A percentile compares a stretch with the other conserved stretches of the same genome.
phyloP scores from a whole-genome alignment of 768 basidiomycete genomes.

The Amanita inopinata region DNA sequence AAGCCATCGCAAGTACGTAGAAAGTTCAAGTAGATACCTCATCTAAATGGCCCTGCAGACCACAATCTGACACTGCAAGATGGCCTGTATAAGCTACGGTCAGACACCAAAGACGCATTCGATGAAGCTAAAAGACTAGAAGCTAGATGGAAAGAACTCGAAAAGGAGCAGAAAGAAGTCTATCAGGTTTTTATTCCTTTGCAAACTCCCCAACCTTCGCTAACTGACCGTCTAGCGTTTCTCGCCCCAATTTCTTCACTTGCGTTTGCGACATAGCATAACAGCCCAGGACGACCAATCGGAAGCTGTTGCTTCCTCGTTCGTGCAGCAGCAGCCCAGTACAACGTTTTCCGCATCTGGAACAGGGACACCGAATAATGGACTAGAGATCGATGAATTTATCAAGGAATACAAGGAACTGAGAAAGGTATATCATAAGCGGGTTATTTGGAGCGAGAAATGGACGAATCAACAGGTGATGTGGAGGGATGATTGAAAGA shows the following conservation, averaged over 20 bases:
- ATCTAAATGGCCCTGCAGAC: too few relatives aligned
- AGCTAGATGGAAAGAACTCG: conserved; percentile 75
- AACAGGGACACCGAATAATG: conserved; percentile 27
- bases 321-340: conserved; percentile 53
- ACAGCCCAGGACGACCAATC: conserved; percentile 87
- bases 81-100: conserved; percentile 60
- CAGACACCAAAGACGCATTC: conserved; percentile 81
- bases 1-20: conserved; percentile 71
- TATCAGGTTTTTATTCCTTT: conserved; percentile 57
- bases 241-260: conserved; percentile 77
- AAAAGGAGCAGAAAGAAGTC: conserved; percentile 79
- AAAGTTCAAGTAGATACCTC: too few relatives aligned
- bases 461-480: conserved; percentile 81
- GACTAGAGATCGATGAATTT: conserved; percentile 74
- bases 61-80: conserved; percentile 73
- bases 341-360: conserved; percentile 17
- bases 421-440: conserved; percentile 88
- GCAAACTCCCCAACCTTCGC: background rate
- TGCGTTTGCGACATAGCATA: conserved; percentile 80
- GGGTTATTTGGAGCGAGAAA: conserved; percentile 81
- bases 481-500: conserved; percentile 84
- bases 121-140: conserved; percentile 80
- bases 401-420: conserved; percentile 80
- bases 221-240: conserved; percentile 49
- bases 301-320: conserved; percentile 74